These are phyloP conservation scores for Solanum medicagineum DNA, from an alignment of 257 asterid genomes.

Conservation along the genomic window DNA sequence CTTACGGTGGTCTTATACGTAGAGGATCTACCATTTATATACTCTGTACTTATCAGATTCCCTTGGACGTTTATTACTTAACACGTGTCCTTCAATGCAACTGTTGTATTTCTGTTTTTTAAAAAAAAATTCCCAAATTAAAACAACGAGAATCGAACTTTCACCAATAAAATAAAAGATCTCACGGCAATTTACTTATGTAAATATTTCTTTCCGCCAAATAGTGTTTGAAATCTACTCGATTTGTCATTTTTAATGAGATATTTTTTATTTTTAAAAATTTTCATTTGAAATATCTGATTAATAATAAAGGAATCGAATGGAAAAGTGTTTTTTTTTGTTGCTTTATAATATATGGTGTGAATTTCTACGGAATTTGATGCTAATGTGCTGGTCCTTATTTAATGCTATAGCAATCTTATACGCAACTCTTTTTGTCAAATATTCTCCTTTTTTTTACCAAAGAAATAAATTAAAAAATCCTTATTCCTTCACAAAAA, in stretches of 20 bases:
- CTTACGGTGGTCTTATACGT: not conserved
- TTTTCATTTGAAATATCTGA: too few relatives aligned
- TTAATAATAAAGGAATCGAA: not conserved
- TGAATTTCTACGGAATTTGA: not conserved
- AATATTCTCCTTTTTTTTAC: not conserved
- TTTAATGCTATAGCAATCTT: not conserved
- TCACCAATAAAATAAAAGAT: not conserved
- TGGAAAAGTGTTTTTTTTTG: not conserved
- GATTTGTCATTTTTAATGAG: not conserved
- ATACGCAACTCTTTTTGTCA: not conserved
- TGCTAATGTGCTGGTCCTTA: not conserved
- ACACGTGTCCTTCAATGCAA: not conserved
- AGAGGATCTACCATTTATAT: not conserved
- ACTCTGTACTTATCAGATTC: not conserved
- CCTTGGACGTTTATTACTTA: not conserved
- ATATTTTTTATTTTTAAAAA: too few relatives aligned
- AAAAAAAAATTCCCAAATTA: too few relatives aligned
- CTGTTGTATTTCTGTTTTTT: too few relatives aligned
- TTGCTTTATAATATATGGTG: not conserved
- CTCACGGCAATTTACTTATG: rapidly evolving
- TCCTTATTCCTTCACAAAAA: too few relatives aligned
- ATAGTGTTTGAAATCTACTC: not conserved
- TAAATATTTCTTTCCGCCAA: not conserved
- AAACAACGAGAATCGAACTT: too few relatives aligned
- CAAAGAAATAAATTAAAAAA: not conserved